Evolutionary conservation across 2,329 filamentous ascomycete species (phyloP), one percentile per base, ranked within the genome.

Genomic region (Fusarium avenaceum): DNA sequence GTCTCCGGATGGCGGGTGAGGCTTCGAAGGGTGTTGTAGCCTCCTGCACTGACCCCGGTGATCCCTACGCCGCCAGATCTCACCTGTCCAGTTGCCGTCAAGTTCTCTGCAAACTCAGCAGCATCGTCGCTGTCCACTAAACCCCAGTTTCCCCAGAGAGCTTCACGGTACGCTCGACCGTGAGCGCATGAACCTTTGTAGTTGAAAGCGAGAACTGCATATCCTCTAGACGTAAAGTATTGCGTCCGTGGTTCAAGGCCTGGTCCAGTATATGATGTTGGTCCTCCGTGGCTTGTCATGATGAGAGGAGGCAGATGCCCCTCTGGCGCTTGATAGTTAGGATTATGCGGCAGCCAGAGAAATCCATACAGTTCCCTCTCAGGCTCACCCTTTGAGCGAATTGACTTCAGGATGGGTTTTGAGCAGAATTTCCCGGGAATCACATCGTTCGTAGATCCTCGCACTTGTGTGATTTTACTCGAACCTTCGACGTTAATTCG

Each of bases 171-270:
- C 8, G 77, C 76, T 5, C 81, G 78, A 1, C 85, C 85, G 69
- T 86, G 84, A 3, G 82, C 84, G 0, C 80, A 83, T 2, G 83
- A 86, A 5, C 85, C 86, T 4, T 79, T 80, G 69, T 87, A 85
- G 72, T 87, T 87, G 33, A 87, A 75, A 4, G 78, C 76, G 14
- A 84, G 79, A 48, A 81, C 82, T 2, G 84, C 85, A 55, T 83
- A 88, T 6, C 86, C 86, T 14, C 86, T 78, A 6, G 84, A 83
- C 0, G 85, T 87, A 67, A 82, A 86, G 69, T 84, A 87, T 69
- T 88, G 86, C 4, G 77, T 79, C 20, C 76, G 73, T 8, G 86
- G 73, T 14, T 77, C 75, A 1, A 88, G 76, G 0, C 83, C 83
- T 0, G 81, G 79, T 1, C 80, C 76, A 0, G 75, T 76, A 52